Base-by-base conservation (phyloP, 495 filamentous ascomycete species). In the Pseudevernia furfuracea region DNA sequence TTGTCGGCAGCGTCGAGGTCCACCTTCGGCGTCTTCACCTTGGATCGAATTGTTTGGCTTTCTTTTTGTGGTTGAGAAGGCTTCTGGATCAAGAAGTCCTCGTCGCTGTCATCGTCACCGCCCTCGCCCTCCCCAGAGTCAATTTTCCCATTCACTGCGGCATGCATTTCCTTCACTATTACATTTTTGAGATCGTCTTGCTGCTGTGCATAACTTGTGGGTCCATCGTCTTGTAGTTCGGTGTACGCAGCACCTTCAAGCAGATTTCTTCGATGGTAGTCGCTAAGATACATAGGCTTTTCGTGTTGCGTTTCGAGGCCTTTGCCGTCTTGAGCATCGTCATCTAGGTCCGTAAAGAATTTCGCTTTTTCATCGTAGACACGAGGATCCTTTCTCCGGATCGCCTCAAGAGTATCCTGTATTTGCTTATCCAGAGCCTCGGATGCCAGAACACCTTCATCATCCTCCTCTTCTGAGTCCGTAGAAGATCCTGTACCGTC, bases 261-360 rank as follows among this genome's bases (percentile, higher is more conserved):
- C 14, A 96, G 80, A 63, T 93, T 93, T 73, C 89, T 84, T 55
- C 91, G 84, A 69, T 98, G 94, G 72, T 97, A 98, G 72, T 97
- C 91, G 66, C 81, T 83, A 59, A 98, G 79, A 62, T 85, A 90
- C 79, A 98, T 87, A 10, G 93, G 84, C 77, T 93, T 96, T 63
- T 92, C 84, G 68, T 87, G 84, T 74, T 85, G 87, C 23, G 55
- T 63, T 10, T 64, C 53, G 39, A 30, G 69, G 32, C 63, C 70
- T 44, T 66, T 69, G 9, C 69, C 68, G n/a, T 76, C 74, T 30
- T 80, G 76, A 37, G 52, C 67, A 8, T 72, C 66, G 41, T 81
- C 77, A 17, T 90, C 86, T 41, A 85, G 75, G 38, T 85, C 77
- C 32, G 76, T 75, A 74, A 89, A 97, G 78, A 97, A 98, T 21